Base-by-base conservation (phyloP, 345 rosid genomes). In the Bruguiera sexangula region DNA sequence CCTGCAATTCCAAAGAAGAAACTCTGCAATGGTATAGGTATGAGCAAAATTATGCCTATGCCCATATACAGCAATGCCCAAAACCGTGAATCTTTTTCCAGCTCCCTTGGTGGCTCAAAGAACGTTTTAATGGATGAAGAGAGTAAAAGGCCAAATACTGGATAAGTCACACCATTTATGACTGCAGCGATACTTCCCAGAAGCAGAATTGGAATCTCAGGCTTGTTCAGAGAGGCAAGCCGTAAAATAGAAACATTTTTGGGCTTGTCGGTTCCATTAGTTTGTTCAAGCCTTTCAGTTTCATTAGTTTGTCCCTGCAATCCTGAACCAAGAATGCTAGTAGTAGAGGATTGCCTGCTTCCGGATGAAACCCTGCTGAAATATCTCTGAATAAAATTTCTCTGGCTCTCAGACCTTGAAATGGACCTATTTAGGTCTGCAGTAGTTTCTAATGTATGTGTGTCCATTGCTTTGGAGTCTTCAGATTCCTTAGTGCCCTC, bases 1-100 rank as follows among this genome's bases (percentile, higher is more conserved):
- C 98, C 98, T 4, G 96, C 98, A 29, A 93, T 26, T 32, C 93
- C 96, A 20, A 87, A 93, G 43, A 89, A 77, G 73, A 76, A 90
- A 79, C 85, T 84, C 71, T 93, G 98, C 32, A 79, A 1, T 3
- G 97, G 96, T 26, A 84, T 68, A 69, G 73, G 75, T 10, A 83
- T 3, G 9, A 86, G 56, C 51, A 59, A 74, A 4, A 76, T 7
- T 1, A 76, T 3, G 31, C 85, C 93, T 39, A 93, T 34, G 39
- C 78, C 75, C 0, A 85, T 6, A 60, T 80, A 90, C 31, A 84
- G 37, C 39, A 81, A 7, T 43, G 89, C 89, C 97, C 96, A 90
- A 6, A 69, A 62, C 27, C 46, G 77, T 21, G 97, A 78, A 36
- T 90, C 89, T 71, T 85, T 89, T 69, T 62, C 52, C 4, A 93